Evolutionary conservation across 768 basidiomycete species (phyloP).

Genomic region (Tricholomella constricta): DNA sequence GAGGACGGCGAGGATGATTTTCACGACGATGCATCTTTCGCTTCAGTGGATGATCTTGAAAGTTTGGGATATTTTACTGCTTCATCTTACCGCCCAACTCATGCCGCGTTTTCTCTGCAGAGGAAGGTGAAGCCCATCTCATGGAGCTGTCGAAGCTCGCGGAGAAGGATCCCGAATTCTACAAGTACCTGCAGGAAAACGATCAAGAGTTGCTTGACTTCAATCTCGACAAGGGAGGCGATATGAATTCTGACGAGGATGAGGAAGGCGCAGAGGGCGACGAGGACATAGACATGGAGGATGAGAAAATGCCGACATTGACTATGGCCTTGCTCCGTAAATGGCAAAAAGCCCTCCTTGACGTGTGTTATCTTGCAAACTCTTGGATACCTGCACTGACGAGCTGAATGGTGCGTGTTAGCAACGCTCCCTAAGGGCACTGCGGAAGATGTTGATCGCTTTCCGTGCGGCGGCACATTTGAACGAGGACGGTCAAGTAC

Average conservation of each 20-base stretch:
- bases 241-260: conserved; percentile 45
- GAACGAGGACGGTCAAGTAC: conserved; percentile 79
- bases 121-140: conserved; percentile 75
- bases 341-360: conserved; percentile 90
- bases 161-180: conserved; percentile 98
- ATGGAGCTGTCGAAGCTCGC: conserved; percentile 85
- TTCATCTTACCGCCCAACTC: background rate
- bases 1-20: conserved; percentile 45
- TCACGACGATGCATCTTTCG: conserved; percentile 67
- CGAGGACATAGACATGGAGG: conserved; percentile 48
- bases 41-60: conserved; percentile 78
- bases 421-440: conserved; percentile 83
- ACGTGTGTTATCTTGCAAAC: conserved; percentile 44
- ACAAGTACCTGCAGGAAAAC: conserved; percentile 95
- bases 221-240: conserved; percentile 43
- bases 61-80: conserved; percentile 36
- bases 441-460: conserved; percentile 83
- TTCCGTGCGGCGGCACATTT: conserved; percentile 90
- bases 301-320: conserved; percentile 55
- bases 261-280: conserved; percentile 45
- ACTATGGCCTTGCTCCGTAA: conserved; percentile 68
- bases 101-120: conserved; percentile 32
- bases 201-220: conserved; percentile 91
- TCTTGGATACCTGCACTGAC: background rate
- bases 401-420: conserved; percentile 28